phyloP scores from a whole-genome alignment of 805 yeast genomes.

The Dipodascopsis uninucleata region DNA sequence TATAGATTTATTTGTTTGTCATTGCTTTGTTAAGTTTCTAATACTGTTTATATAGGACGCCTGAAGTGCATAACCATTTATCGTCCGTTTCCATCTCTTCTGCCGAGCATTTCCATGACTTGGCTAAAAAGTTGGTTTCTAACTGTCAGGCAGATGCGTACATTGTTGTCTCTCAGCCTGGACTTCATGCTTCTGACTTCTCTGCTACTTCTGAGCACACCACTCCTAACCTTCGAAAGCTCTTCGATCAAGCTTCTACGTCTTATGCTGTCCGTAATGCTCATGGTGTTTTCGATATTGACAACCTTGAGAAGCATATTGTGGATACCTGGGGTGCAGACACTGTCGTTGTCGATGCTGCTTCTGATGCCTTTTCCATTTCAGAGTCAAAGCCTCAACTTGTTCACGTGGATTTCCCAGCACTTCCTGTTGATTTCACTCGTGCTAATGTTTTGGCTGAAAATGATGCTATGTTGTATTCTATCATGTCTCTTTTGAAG shows the following conservation, averaged over 20 bases:
- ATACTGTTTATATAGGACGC: not conserved
- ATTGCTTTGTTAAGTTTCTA: not conserved
- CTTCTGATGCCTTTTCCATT: slow-evolving; percentile 44
- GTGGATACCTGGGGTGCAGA: slow-evolving; percentile 53
- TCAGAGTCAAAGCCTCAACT: slow-evolving; percentile 62
- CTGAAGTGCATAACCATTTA: slow-evolving; percentile 19
- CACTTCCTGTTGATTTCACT: slow-evolving; percentile 39
- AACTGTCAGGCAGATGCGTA: slow-evolving; percentile 22
- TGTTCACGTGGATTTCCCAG: slow-evolving; percentile 54
- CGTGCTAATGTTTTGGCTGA: slow-evolving; percentile 28
- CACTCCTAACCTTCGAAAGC: slow-evolving; percentile 28
- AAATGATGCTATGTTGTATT: slow-evolving; percentile 32
- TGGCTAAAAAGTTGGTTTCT: slow-evolving; percentile 25
- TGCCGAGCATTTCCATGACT: slow-evolving; percentile 22
- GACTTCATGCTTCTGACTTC: slow-evolving; percentile 32
- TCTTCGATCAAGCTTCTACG: slow-evolving; percentile 25
- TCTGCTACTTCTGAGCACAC: slow-evolving; percentile 15
- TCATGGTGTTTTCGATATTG: slow-evolving; percentile 39
- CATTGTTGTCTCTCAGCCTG: slow-evolving; percentile 44
- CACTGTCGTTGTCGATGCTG: slow-evolving; percentile 41
- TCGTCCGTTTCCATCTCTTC: slow-evolving; percentile 24
- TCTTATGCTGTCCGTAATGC: slow-evolving; percentile 29
- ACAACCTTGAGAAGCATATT: slow-evolving; percentile 43
- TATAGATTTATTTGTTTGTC: not conserved
- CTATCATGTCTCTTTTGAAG: slow-evolving; percentile 34